Evolutionary conservation across 805 yeast species (phyloP).

Genomic region (Limtongia smithiae): DNA sequence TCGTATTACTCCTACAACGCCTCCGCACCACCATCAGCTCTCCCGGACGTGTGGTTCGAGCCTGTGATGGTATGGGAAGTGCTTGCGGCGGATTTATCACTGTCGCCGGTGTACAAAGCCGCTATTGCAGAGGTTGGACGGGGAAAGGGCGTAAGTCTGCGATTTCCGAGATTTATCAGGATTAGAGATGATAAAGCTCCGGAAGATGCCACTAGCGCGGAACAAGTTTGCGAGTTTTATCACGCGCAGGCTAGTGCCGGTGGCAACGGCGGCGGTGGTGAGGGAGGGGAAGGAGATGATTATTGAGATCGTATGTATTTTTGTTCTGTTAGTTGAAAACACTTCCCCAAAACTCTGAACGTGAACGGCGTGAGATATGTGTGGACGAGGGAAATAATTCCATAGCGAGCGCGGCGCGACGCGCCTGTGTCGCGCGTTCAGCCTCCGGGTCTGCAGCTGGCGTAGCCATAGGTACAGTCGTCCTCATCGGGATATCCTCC

Average conservation of each 20-base stretch:
- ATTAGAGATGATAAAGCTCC: constrained; percentile 80
- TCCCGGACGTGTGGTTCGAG: constrained; percentile 95
- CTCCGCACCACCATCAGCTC: constrained; percentile 51
- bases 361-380: too few relatives aligned
- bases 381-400: too few relatives aligned
- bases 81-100: constrained; percentile 81
- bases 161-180: constrained; percentile 84
- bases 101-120: constrained; percentile 86
- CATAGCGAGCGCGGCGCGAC: too few relatives aligned
- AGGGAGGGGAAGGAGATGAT: constrained; percentile 6
- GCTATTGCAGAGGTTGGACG: constrained; percentile 68
- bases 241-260: constrained; percentile 50
- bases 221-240: constrained; percentile 80
- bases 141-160: constrained; percentile 64
- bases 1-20: constrained; percentile 64
- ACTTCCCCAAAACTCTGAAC: too few relatives aligned
- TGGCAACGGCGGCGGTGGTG: constrained; percentile 12
- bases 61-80: constrained; percentile 84
- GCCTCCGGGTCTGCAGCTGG: too few relatives aligned
- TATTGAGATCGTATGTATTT: constrained; percentile 1
- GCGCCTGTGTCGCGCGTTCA: too few relatives aligned
- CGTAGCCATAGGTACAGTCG: too few relatives aligned
- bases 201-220: constrained; percentile 82
- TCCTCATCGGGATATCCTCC: too few relatives aligned
- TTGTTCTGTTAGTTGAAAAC: too few relatives aligned